Conservation (phyloP, 441 rosid genomes). For the Populus hybrid region DNA sequence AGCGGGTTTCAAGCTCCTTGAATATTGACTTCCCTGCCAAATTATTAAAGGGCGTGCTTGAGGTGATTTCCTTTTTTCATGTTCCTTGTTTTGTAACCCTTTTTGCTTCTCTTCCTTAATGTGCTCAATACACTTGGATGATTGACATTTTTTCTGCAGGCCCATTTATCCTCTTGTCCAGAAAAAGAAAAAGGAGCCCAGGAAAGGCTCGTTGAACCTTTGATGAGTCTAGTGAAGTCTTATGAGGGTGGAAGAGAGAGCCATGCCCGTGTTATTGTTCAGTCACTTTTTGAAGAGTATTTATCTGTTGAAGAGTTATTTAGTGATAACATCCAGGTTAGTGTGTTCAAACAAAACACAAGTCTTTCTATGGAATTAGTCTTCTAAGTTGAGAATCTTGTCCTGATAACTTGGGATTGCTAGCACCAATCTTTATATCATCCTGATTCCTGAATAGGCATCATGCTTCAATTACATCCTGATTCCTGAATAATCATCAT, state of each 20-base stretch:
- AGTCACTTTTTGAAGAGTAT: slow-evolving; percentile 94
- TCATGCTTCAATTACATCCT: neutral
- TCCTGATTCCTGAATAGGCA: neutral
- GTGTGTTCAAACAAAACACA: slow-evolving; percentile 9
- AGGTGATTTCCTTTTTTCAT: slow-evolving; percentile 46
- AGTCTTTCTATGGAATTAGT: neutral
- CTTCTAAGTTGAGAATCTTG: neutral
- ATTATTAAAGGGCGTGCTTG: slow-evolving; percentile 69
- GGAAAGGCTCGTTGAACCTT: slow-evolving; percentile 98
- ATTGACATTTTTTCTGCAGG: slow-evolving; percentile 42
- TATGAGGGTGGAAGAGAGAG: slow-evolving; percentile 99
- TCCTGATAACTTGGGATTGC: slow-evolving; percentile 13
- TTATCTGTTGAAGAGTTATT: slow-evolving; percentile 92
- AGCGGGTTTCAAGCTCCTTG: slow-evolving; percentile 52
- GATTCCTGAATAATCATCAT: neutral
- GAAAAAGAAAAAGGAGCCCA: slow-evolving; percentile 86
- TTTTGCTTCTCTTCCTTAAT: slow-evolving; percentile 9
- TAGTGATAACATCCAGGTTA: slow-evolving; percentile 91
- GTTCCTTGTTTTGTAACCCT: slow-evolving; percentile 11
- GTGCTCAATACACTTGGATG: neutral
- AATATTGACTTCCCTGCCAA: slow-evolving; percentile 96
- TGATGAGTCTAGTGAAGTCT: slow-evolving; percentile 91
- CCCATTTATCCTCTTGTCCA: slow-evolving; percentile 65
- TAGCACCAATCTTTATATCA: neutral
- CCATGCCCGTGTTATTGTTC: slow-evolving; percentile 95